Evolutionary conservation across 176 grass and related monocot genomes (phyloP), one percentile per base, ranked within the genome.

Genomic region (Urochloa ruziziensis): DNA sequence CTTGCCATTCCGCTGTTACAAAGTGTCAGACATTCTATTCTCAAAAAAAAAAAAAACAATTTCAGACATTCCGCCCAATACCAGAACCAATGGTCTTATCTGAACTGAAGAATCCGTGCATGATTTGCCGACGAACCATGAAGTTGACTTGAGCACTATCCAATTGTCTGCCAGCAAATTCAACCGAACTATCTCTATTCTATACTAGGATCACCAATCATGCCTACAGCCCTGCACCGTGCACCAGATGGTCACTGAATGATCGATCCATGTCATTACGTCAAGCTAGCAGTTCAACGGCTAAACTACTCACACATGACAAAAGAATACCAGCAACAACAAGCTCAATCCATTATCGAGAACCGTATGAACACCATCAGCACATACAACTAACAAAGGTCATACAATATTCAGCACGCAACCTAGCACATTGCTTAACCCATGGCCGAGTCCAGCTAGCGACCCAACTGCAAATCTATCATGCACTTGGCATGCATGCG

Each of bases 391-490:
- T 72, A 49, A 56, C 49, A 18, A n/a, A 48, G 24, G 6, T 51
- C 39, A 46, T 67, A 80, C 59, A 13, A 40, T 58, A 79, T 43
- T 64, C 17, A 43, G 43, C 39, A 67, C 29, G 21, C 51, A n/a
- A 18, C 37, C 21, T 77, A n/a, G n/a, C n/a, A n/a, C 62, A 46
- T 24, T 18, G 24, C 28, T 17, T 60, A 39, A 72, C 39, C 67
- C 24, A 87, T 1, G 52, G 63, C 64, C 18, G 4, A 70, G 51
- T 70, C 49, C 35, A 73, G 69, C 68, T 51, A 67, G 59, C 75
- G 87, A 84, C 81, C 7, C 61, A 80, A 80, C 61, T 59, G 39
- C 43, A 80, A 80, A 67, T 15, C 30, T 63, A 63, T 89, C 67
- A 58, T 83, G 80, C 66, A 14, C 35, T 18, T 44, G 24, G 81